Evolutionary conservation across 148 eudicot genomes (phyloP), one percentile per base, ranked within the genome.

Genomic region (Talinum fruticosum): DNA sequence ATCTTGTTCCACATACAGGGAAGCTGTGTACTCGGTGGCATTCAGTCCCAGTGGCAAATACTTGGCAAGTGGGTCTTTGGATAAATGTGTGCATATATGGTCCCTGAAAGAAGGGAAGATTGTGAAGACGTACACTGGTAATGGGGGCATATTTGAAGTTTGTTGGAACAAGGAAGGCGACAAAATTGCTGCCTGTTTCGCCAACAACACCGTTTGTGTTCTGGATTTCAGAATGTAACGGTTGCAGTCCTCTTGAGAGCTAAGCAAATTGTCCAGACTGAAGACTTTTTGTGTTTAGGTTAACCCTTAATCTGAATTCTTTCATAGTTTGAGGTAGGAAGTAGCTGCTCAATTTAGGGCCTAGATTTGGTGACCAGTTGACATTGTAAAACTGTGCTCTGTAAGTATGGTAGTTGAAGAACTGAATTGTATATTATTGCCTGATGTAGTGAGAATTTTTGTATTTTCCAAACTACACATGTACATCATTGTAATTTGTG

Each of bases 101-200:
- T 93, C 97, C 18, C 79, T 91, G 64, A 95, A 90, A 83, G 94
- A 92, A 74, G 90, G 86, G 69, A 90, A 82, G 83, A 87, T 95
- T 24, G 87, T 93, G 75, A 91, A 86, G 84, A 89, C 96, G 12
- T 95, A 85, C 82, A 79, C 81, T 0, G 90, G 99, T 36, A 85
- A 84, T 70, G 97, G 99, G 41, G 92, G 94, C 67, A 93, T 92
- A 53, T 93, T 95, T 71, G 97, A 92, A 84, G 99, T 93, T 12
- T 93, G 94, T 76, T 95, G 99, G 99, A 92, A 95, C 75, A 90
- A 87, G 79, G 94, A 95, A 66, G 97, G 97, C 33, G 87, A 91
- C 76, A 92, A 89, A 79, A 84, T 95, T 45, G 99, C 97, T 36
- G 97, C 91, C 36, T 95, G 96, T 84, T 95, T 85, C 30, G 91